These are phyloP conservation scores for Rhynchosporium agropyri DNA, from an alignment of 2,329 filamentous ascomycete species.

Conservation along the genomic window DNA sequence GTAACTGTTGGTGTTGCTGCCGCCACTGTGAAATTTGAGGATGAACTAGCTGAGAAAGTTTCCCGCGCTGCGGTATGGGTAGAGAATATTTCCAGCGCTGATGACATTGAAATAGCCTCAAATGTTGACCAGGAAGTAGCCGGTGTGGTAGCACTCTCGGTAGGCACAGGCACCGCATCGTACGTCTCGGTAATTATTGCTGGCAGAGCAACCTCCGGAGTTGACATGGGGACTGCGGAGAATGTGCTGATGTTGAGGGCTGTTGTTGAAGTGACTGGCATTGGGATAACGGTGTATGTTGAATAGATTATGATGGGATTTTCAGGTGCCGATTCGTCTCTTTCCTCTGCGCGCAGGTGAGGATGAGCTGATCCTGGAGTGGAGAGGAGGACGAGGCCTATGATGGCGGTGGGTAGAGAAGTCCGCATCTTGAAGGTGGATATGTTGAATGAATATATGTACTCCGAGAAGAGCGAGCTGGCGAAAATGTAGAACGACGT, in stretches of 20 bases:
- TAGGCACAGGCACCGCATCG: background rate
- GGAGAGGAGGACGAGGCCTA: slow-evolving; percentile 30
- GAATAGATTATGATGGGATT: slow-evolving; percentile 4
- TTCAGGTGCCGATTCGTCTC: background rate
- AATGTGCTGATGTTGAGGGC: slow-evolving; percentile 23
- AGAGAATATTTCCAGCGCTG: background rate
- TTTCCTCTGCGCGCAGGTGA: slow-evolving; percentile 4
- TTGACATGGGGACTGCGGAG: slow-evolving; percentile 22
- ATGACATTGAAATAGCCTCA: slow-evolving; percentile 2
- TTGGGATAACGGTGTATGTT: background rate
- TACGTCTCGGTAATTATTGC: background rate
- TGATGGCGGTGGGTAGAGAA: slow-evolving; percentile 28
- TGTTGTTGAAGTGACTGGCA: slow-evolving; percentile 12
- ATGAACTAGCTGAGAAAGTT: slow-evolving; percentile 19
- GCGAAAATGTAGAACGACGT: too few species aligned
- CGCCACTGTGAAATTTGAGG: slow-evolving; percentile 14
- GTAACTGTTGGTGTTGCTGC: background rate
- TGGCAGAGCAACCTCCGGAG: slow-evolving; percentile 8
- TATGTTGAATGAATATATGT: too few species aligned
- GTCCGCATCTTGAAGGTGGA: slow-evolving; percentile 30
- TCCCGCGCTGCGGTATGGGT: background rate
- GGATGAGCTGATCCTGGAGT: slow-evolving; percentile 22
- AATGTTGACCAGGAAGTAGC: background rate
- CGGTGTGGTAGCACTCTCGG: background rate
- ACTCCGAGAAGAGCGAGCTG: too few species aligned